Evolutionary conservation across 1,139 yeast species (phyloP).

Genomic region (Candida tetrigidarum): DNA sequence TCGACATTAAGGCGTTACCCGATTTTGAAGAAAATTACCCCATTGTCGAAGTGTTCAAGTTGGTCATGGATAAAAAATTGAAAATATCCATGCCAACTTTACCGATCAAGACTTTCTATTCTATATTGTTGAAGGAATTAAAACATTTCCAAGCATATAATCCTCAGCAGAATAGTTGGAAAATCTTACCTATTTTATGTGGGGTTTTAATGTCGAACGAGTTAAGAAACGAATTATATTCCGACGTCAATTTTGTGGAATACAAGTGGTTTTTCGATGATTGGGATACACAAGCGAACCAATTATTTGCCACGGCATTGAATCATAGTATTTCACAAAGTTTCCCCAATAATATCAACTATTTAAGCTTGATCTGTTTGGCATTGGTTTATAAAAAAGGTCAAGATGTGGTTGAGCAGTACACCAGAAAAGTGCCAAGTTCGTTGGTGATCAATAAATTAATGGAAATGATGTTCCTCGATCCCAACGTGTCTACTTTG

Average conservation of each 20-base stretch:
- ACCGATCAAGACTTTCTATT: slow-evolving; percentile 54
- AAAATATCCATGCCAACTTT: slow-evolving; percentile 66
- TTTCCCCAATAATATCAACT: slow-evolving; percentile 27
- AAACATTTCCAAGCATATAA: slow-evolving; percentile 34
- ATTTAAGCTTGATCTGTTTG: slow-evolving; percentile 38
- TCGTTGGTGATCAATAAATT: slow-evolving; percentile 28
- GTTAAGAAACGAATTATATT: slow-evolving; percentile 39
- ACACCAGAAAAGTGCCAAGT: slow-evolving; percentile 28
- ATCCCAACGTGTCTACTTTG: slow-evolving; percentile 17
- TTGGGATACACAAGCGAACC: slow-evolving; percentile 32
- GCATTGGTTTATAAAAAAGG: slow-evolving; percentile 32
- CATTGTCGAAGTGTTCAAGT: slow-evolving; percentile 54
- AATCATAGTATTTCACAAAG: slow-evolving; percentile 27
- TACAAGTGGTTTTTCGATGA: slow-evolving; percentile 38
- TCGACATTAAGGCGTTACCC: slow-evolving; percentile 40
- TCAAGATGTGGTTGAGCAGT: slow-evolving; percentile 23
- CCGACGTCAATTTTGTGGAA: slow-evolving; percentile 28
- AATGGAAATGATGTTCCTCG: slow-evolving; percentile 27
- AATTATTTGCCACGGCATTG: slow-evolving; percentile 30
- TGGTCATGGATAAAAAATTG: slow-evolving; percentile 54
- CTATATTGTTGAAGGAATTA: slow-evolving; percentile 43
- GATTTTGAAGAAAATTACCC: slow-evolving; percentile 38
- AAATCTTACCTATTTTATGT: slow-evolving; percentile 56
- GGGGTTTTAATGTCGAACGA: slow-evolving; percentile 54
- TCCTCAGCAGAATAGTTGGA: slow-evolving; percentile 51